Percentiles rank a stretch among this genome's conserved stretches.
Evolutionary conservation across 768 basidiomycete genomes (phyloP).

Genomic region (Suillus subluteus): DNA sequence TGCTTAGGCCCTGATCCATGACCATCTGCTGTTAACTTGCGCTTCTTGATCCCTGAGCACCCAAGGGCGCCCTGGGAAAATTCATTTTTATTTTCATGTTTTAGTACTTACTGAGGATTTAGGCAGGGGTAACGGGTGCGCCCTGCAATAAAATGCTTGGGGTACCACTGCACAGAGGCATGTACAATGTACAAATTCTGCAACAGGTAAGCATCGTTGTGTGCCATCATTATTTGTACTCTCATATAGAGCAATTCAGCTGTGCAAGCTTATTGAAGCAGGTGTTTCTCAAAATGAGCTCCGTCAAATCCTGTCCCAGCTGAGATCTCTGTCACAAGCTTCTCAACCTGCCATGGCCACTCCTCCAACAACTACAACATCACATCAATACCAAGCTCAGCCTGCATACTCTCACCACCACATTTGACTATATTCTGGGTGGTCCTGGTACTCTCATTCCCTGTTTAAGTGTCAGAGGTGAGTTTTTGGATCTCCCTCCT

Average conservation of each 20-base stretch:
- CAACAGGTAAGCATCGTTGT: constrained; percentile 63
- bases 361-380: constrained; percentile 13
- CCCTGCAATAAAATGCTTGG: constrained; percentile 70
- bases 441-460: too few species aligned
- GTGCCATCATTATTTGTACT: not conserved
- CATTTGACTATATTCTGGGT: constrained; percentile 96
- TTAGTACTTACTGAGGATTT: too few species aligned
- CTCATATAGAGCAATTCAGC: not conserved
- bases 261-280: constrained; percentile 63
- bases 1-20: too few species aligned
- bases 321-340: constrained; percentile 62
- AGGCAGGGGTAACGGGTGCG: constrained; percentile 29
- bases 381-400: constrained; percentile 35
- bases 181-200: constrained; percentile 78
- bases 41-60: too few species aligned
- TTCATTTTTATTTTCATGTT: too few species aligned
- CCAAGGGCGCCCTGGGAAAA: too few species aligned
- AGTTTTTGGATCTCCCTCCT: too few species aligned
- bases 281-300: constrained; percentile 74
- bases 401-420: constrained; percentile 38
- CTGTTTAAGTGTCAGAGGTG: too few species aligned
- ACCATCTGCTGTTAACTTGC: too few species aligned
- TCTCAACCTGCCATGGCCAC: constrained; percentile 34
- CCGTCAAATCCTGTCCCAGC: constrained; percentile 70
- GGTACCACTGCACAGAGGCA: constrained; percentile 68